These are phyloP conservation scores for Crithidia sp. DNA, from an alignment of 208 protist species.

Conservation along the genomic window DNA sequence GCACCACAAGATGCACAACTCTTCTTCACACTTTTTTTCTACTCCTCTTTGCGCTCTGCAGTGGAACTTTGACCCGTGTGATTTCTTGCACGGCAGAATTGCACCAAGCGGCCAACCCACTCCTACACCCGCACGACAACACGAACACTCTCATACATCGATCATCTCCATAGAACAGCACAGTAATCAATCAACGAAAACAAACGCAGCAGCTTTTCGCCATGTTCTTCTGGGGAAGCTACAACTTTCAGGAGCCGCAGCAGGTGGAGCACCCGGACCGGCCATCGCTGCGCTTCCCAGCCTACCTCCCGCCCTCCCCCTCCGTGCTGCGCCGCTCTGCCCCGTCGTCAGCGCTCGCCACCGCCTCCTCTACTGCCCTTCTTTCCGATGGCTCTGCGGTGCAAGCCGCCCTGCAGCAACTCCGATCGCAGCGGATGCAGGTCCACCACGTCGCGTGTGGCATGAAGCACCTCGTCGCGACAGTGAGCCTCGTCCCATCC, in stretches of 20 bases:
- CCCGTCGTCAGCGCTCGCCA: neutral
- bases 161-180: too few relatives aligned
- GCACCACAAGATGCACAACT: neutral
- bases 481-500: constrained; percentile 27
- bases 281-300: constrained; percentile 64
- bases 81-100: too few relatives aligned
- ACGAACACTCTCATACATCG: too few relatives aligned
- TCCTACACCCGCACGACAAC: too few relatives aligned
- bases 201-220: too few relatives aligned
- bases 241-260: constrained; percentile 75
- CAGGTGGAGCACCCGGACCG: constrained; percentile 45
- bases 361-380: constrained; percentile 12
- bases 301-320: constrained; percentile 68
- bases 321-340: constrained; percentile 23
- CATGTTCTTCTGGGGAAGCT: constrained; percentile 91
- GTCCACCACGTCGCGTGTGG: constrained; percentile 56
- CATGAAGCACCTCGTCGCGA: constrained; percentile 59
- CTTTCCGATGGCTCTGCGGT: constrained; percentile 18
- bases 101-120: too few relatives aligned
- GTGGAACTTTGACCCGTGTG: too few relatives aligned
- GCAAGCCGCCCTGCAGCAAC: constrained; percentile 14
- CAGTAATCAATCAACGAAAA: too few relatives aligned
- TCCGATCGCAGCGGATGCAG: constrained; percentile 33
- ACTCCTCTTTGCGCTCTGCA: neutral
- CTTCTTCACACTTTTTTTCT: constrained; percentile 19